Conservation (phyloP, 1,284 basidiomycete genomes). For the Marasmius oreades region DNA sequence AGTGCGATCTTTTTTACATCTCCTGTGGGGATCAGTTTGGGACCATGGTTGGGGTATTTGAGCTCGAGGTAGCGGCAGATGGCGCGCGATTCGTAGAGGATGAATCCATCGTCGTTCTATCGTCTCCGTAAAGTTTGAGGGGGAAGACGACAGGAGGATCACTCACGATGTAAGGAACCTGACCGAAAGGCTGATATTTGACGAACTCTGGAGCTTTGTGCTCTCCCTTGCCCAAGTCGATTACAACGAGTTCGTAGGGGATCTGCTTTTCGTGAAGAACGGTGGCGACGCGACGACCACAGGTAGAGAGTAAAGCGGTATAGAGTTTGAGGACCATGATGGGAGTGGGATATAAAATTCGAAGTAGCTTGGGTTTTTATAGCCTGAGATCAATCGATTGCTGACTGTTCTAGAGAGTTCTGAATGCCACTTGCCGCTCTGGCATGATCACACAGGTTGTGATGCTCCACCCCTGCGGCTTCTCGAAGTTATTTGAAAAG, state of each 20-base stretch:
- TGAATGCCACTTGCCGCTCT: no score
- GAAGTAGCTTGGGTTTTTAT: no score
- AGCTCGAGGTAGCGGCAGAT: constrained; percentile 28
- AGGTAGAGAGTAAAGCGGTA: constrained; percentile 38
- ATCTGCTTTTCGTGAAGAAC: constrained; percentile 47
- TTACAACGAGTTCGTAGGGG: constrained; percentile 39
- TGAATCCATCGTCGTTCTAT: constrained; percentile 41
- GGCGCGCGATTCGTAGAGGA: constrained; percentile 33
- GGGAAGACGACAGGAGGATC: neutral
- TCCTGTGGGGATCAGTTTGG: constrained; percentile 15
- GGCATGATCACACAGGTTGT: no score
- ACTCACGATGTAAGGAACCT: constrained; percentile 47
- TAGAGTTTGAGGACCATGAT: constrained; percentile 47
- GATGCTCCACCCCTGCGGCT: no score
- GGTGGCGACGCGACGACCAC: constrained; percentile 37
- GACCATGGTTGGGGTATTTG: constrained; percentile 32
- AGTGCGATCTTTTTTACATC: constrained; percentile 28
- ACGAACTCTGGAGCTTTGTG: constrained; percentile 21
- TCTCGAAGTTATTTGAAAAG: no score
- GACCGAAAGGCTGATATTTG: constrained; percentile 47
- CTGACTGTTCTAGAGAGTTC: no score
- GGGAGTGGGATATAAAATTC: no score
- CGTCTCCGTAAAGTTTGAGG: no score
- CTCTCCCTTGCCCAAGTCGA: constrained; percentile 21
- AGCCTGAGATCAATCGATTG: no score